phyloP scores from a whole-genome alignment of 2,329 filamentous ascomycete genomes.

The Pseudogymnoascus sp. region DNA sequence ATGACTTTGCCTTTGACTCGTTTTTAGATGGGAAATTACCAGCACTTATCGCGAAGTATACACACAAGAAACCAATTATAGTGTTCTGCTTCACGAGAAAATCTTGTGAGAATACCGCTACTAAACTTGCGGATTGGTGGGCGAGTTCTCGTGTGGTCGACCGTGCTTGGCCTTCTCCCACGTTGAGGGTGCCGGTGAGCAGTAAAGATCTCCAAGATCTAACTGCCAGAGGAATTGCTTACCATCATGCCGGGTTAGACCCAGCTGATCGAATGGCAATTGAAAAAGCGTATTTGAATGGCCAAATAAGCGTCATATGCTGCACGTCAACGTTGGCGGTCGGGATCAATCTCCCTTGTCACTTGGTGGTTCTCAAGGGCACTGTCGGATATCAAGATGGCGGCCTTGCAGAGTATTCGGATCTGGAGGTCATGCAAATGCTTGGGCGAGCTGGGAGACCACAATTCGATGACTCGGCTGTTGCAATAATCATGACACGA shows the following conservation, averaged over 20 bases:
- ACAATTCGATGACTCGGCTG: conserved; percentile 70
- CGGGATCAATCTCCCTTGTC: conserved; percentile 75
- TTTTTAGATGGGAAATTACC: conserved; percentile 57
- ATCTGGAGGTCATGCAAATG: conserved; percentile 87
- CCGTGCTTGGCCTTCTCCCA: conserved; percentile 57
- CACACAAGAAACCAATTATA: conserved; percentile 66
- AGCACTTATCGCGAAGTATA: conserved; percentile 58
- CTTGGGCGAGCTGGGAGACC: conserved; percentile 74
- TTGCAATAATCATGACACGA: conserved; percentile 72
- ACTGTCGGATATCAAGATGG: conserved; percentile 59
- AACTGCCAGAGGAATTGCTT: conserved; percentile 55
- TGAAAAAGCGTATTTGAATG: conserved; percentile 60
- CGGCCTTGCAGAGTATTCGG: conserved; percentile 61
- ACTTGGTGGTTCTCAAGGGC: conserved; percentile 76
- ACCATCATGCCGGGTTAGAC: conserved; percentile 73
- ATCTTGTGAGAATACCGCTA: conserved; percentile 61
- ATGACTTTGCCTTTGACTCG: conserved; percentile 73
- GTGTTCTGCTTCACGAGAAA: conserved; percentile 75
- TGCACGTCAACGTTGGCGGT: conserved; percentile 81
- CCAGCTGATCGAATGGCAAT: conserved; percentile 54
- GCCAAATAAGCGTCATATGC: conserved; percentile 72
- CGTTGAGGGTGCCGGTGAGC: conserved; percentile 40
- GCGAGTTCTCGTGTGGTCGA: conserved; percentile 39
- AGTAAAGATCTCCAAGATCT: conserved; percentile 52
- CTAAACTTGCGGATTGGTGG: conserved; percentile 60